phyloP scores from a whole-genome alignment of 345 rosid genomes.

The Citrus australasica region DNA sequence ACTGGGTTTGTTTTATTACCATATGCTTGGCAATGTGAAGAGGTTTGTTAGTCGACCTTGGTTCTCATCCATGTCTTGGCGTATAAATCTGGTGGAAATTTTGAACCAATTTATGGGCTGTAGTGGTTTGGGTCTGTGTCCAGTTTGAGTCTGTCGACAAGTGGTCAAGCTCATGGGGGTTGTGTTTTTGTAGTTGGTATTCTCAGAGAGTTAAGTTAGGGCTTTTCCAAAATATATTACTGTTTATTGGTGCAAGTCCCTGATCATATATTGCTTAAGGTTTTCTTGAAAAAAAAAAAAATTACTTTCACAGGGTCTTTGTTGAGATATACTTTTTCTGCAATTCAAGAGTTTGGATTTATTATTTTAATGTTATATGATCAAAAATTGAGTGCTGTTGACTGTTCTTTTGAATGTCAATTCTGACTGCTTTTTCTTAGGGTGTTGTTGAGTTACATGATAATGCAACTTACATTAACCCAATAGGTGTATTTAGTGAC shows the following conservation, averaged over 20 bases:
- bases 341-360: slow-evolving; percentile 11
- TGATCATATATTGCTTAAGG: background rate
- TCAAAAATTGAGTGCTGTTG: background rate
- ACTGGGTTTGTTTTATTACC: slow-evolving; percentile 1
- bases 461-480: too few relatives aligned
- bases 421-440: too few relatives aligned
- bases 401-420: background rate
- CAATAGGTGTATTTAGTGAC: too few relatives aligned
- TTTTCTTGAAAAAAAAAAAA: background rate
- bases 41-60: slow-evolving; percentile 1
- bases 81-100: slow-evolving; percentile 3
- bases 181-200: slow-evolving; percentile 23
- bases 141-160: slow-evolving; percentile 30
- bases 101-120: slow-evolving; percentile 13
- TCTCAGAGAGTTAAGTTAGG: slow-evolving; percentile 14
- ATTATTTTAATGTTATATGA: background rate
- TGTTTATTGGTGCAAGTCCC: slow-evolving; percentile 13
- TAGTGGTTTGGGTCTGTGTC: slow-evolving; percentile 28
- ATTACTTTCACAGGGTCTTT: background rate
- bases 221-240: background rate
- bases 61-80: slow-evolving; percentile 12
- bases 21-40: slow-evolving; percentile 13
- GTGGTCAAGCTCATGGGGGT: slow-evolving; percentile 26
- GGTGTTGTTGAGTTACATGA: too few relatives aligned
- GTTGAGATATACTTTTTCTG: background rate